Conservation (phyloP, 1,284 basidiomycete species). For the Trametes pubescens region DNA sequence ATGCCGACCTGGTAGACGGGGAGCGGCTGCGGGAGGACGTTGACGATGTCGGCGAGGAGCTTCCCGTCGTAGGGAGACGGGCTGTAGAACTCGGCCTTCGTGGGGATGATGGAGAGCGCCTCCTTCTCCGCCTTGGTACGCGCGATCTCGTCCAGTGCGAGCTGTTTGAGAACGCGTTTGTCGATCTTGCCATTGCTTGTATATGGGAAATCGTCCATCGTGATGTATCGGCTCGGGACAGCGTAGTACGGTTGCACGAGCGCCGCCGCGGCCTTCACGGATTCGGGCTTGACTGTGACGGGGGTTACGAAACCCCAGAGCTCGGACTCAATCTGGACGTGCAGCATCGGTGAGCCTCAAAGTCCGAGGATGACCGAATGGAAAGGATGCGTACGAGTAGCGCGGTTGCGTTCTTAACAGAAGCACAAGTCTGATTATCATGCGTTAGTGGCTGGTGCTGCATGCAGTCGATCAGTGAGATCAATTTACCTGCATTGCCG, state of each 20-base stretch:
- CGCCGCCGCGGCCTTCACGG: slow-evolving; percentile 52
- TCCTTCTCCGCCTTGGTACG: slow-evolving; percentile 28
- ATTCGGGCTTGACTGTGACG: slow-evolving; percentile 46
- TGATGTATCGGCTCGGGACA: slow-evolving; percentile 56
- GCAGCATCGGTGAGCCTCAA: neutral
- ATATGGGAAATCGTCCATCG: slow-evolving; percentile 55
- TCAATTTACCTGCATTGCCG: slow-evolving; percentile 60
- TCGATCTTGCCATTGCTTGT: slow-evolving; percentile 59
- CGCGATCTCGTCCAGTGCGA: slow-evolving; percentile 46
- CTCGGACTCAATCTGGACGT: slow-evolving; percentile 49
- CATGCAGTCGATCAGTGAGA: slow-evolving; percentile 3
- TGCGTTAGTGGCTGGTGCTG: slow-evolving; percentile 18
- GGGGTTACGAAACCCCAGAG: slow-evolving; percentile 66
- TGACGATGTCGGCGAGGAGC: slow-evolving; percentile 33
- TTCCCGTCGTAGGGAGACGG: slow-evolving; percentile 35
- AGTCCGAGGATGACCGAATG: neutral
- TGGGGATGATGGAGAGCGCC: slow-evolving; percentile 28
- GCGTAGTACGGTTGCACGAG: slow-evolving; percentile 68
- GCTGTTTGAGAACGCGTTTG: slow-evolving; percentile 55
- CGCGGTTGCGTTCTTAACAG: slow-evolving; percentile 57
- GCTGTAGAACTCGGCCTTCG: slow-evolving; percentile 36
- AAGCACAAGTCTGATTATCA: slow-evolving; percentile 48
- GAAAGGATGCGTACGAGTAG: slow-evolving; percentile 44
- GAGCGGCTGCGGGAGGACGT: slow-evolving; percentile 29
- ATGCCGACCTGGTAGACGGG: slow-evolving; percentile 35